Conservation (phyloP, 2,329 filamentous ascomycete species). For the Rutstroemia sp. region DNA sequence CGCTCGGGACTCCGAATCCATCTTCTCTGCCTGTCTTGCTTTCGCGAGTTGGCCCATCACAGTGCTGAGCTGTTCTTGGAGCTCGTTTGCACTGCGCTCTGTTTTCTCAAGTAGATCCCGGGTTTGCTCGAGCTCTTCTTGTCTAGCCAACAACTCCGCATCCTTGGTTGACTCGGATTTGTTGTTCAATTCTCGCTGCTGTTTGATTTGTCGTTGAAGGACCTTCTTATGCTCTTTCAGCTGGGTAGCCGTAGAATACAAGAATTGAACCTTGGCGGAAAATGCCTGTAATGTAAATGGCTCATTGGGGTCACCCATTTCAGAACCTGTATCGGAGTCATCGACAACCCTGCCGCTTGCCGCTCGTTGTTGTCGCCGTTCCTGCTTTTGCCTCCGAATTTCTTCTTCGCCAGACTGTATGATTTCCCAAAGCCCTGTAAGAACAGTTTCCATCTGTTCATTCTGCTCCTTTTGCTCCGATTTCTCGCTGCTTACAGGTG, state of each 20-base stretch:
- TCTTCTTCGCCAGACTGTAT: slow-evolving; percentile 44
- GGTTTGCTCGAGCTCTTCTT: slow-evolving; percentile 45
- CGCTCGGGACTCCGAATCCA: slow-evolving; percentile 18
- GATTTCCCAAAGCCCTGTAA: slow-evolving; percentile 45
- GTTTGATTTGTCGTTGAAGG: slow-evolving; percentile 85
- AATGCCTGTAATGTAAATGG: slow-evolving; percentile 70
- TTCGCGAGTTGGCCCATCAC: slow-evolving; percentile 31
- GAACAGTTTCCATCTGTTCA: slow-evolving; percentile 48
- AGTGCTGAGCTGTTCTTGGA: slow-evolving; percentile 27
- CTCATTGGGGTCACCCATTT: slow-evolving; percentile 49
- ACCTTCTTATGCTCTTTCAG: slow-evolving; percentile 85
- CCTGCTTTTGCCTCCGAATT: slow-evolving; percentile 45
- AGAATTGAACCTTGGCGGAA: slow-evolving; percentile 67
- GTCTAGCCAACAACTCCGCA: slow-evolving; percentile 51
- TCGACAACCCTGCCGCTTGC: slow-evolving; percentile 53
- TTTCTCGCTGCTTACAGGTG: slow-evolving; percentile 17
- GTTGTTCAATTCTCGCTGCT: slow-evolving; percentile 86
- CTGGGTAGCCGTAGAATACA: slow-evolving; percentile 68
- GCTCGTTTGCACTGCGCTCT: slow-evolving; percentile 28
- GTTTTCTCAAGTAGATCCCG: slow-evolving; percentile 29
- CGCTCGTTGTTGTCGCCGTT: slow-evolving; percentile 43
- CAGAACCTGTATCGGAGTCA: slow-evolving; percentile 54
- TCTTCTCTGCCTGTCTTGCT: slow-evolving; percentile 18
- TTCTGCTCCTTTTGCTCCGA: slow-evolving; percentile 38
- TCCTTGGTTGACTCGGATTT: slow-evolving; percentile 72